phyloP scores from a whole-genome alignment of 2,329 filamentous ascomycete genomes.

The Fusarium graminum region DNA sequence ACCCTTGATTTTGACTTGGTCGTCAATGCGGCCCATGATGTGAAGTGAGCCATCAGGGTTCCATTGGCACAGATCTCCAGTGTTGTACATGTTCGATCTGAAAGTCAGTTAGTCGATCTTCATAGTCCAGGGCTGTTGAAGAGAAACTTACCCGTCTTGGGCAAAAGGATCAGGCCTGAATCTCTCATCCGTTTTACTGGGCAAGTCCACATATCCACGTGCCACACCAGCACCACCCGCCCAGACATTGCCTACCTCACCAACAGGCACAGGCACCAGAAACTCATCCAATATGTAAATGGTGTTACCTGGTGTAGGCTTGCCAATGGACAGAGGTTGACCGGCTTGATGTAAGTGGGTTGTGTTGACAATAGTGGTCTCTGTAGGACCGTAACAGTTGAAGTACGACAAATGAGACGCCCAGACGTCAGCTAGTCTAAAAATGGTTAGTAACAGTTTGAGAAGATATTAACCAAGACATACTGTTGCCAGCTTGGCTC shows the following conservation, averaged over 20 bases:
- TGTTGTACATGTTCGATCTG: conserved; percentile 67
- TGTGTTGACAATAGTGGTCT: conserved; percentile 71
- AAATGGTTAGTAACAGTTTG: neutral
- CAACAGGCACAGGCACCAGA: conserved; percentile 59
- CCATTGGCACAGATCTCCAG: conserved; percentile 70
- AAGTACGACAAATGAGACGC: conserved; percentile 61
- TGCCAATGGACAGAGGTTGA: conserved; percentile 66
- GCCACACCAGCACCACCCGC: conserved; percentile 66
- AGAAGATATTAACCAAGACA: neutral
- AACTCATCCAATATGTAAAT: conserved; percentile 67
- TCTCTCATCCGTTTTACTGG: conserved; percentile 62
- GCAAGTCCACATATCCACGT: conserved; percentile 67
- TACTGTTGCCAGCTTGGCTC: conserved; percentile 63
- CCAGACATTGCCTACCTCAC: conserved; percentile 67
- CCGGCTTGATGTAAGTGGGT: conserved; percentile 55
- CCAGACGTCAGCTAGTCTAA: conserved; percentile 66
- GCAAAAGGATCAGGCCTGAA: conserved; percentile 66
- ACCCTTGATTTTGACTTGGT: conserved; percentile 72
- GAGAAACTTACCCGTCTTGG: conserved; percentile 60
- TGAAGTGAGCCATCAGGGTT: conserved; percentile 64
- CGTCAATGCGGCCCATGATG: conserved; percentile 68
- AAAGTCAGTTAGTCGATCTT: neutral
- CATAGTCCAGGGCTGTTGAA: neutral
- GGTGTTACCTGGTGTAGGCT: conserved; percentile 67
- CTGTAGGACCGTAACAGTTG: conserved; percentile 72